Conservation (phyloP, 2,329 filamentous ascomycete species). For the Pyrenophora seminiperda region DNA sequence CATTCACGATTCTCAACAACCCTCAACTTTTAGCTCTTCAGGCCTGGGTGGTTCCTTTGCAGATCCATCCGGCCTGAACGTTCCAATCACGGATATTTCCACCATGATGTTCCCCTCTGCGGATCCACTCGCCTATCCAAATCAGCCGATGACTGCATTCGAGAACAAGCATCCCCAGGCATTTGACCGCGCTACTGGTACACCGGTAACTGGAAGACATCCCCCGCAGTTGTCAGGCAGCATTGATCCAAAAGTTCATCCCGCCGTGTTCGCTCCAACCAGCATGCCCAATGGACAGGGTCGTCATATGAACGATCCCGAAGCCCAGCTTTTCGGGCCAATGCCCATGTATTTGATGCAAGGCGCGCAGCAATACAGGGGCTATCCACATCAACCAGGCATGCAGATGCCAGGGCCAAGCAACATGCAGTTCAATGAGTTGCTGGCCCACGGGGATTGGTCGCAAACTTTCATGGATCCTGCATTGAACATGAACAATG, state of each 20-base stretch:
- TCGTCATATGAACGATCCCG: conserved; percentile 59
- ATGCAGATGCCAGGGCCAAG: conserved; percentile 30
- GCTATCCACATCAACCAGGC: conserved; percentile 33
- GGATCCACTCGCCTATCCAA: conserved; percentile 80
- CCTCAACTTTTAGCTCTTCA: conserved; percentile 37
- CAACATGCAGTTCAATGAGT: conserved; percentile 45
- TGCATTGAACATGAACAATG: conserved; percentile 34
- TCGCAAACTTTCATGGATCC: conserved; percentile 47
- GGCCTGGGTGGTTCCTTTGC: conserved; percentile 38
- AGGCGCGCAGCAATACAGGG: conserved; percentile 37
- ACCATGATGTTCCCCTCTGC: conserved; percentile 80
- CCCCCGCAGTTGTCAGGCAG: conserved; percentile 6
- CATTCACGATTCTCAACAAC: conserved; percentile 32
- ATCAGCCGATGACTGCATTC: conserved; percentile 69
- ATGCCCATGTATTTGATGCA: conserved; percentile 74
- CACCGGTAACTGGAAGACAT: conserved; percentile 5
- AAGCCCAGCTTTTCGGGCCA: conserved; percentile 73
- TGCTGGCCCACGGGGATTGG: conserved; percentile 50
- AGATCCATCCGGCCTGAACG: conserved; percentile 44
- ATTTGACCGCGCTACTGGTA: conserved; percentile 25
- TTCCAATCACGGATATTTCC: conserved; percentile 69
- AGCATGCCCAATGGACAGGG: conserved; percentile 23
- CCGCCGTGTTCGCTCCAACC: conserved; percentile 30
- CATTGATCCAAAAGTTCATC: conserved; percentile 37
- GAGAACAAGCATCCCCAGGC: conserved; percentile 50